Percentiles rank a stretch among this genome's conserved stretches.
These are phyloP conservation scores for Magnaporthiopsis poae DNA, from an alignment of 2,329 filamentous ascomycete genomes.

Conservation along the genomic window DNA sequence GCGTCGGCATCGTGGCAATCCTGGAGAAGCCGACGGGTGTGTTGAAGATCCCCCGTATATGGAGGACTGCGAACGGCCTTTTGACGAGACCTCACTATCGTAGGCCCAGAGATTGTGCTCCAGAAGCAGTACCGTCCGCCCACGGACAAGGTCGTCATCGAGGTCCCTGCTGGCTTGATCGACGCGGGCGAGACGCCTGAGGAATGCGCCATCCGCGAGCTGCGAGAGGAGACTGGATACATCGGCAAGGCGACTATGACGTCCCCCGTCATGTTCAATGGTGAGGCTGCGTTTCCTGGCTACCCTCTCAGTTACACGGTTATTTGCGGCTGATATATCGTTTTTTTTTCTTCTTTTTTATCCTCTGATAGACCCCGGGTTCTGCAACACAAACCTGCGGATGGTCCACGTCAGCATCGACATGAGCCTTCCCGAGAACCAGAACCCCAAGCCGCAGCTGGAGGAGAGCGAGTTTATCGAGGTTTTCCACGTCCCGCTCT, in stretches of 20 bases:
- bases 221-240: conserved; percentile 59
- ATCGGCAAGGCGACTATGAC: conserved; percentile 44
- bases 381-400: conserved; percentile 56
- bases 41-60: not conserved
- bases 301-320: not conserved
- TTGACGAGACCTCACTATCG: not conserved
- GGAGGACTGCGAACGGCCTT: not conserved
- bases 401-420: conserved; percentile 69
- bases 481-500: conserved; percentile 59
- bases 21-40: conserved; percentile 42
- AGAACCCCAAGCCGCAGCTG: conserved; percentile 56
- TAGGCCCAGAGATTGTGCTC: conserved; percentile 46
- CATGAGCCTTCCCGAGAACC: conserved; percentile 57
- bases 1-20: conserved; percentile 63
- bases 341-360: not conserved
- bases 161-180: conserved; percentile 55
- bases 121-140: conserved; percentile 61
- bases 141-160: conserved; percentile 48
- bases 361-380: conserved; percentile 41
- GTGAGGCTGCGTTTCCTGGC: conserved; percentile 17
- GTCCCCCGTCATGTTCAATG: conserved; percentile 59
- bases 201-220: conserved; percentile 51
- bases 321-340: no score
- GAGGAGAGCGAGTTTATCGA: conserved; percentile 79
- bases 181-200: conserved; percentile 53